Evolutionary conservation across 768 basidiomycete genomes (phyloP).

Genomic region (Lentinula raphanica): DNA sequence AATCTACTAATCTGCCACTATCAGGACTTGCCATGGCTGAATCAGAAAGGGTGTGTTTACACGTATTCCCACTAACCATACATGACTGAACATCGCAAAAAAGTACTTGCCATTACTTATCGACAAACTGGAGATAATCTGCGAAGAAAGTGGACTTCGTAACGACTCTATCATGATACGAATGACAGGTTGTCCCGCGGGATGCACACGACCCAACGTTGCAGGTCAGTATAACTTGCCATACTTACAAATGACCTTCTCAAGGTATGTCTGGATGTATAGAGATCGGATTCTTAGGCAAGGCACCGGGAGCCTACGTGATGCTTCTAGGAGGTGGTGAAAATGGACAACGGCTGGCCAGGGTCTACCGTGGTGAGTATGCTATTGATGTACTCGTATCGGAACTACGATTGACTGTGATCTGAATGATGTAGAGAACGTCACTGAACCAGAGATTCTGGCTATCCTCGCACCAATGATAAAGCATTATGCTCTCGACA

Average conservation of each 20-base stretch:
- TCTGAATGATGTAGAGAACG: conserved; percentile 56
- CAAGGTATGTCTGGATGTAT: conserved; percentile 5
- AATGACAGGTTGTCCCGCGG: conserved; percentile 97
- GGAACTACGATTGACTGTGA: neutral
- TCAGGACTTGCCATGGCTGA: conserved; percentile 43
- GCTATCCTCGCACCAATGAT: conserved; percentile 90
- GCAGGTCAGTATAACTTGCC: conserved; percentile 53
- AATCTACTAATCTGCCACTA: neutral
- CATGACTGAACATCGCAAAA: conserved; percentile 29
- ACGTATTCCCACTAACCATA: neutral
- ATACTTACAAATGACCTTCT: too few relatives aligned
- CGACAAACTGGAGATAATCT: conserved; percentile 92
- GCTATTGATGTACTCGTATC: too few relatives aligned
- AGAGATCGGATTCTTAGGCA: conserved; percentile 96
- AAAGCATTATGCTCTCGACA: conserved; percentile 85
- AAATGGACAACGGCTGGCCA: conserved; percentile 90
- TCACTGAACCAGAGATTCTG: conserved; percentile 88
- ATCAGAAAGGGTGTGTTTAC: conserved; percentile 43
- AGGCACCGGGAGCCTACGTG: conserved; percentile 85
- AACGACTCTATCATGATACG: conserved; percentile 97
- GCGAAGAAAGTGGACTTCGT: conserved; percentile 87
- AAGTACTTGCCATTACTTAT: conserved; percentile 86
- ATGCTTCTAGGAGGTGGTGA: conserved; percentile 98
- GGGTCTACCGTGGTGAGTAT: conserved; percentile 81
- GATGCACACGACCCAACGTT: conserved; percentile 89